A percentile compares a stretch with the other conserved stretches of the same genome.
Conservation (phyloP, 2,329 filamentous ascomycete species). For the Nakataea oryzae region DNA sequence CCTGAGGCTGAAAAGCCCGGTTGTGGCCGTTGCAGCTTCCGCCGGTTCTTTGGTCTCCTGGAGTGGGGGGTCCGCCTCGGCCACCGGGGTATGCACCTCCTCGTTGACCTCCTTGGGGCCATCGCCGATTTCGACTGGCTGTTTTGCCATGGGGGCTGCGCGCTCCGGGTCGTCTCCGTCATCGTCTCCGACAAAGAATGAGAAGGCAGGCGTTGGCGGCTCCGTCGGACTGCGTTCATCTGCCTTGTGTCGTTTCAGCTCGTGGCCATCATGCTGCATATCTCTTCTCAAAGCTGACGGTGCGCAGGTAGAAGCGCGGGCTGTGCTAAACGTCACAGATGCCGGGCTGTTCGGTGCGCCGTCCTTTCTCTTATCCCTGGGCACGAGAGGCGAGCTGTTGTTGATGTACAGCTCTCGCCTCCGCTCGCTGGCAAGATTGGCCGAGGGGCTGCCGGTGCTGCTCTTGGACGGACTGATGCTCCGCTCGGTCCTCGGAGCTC, state of each 20-base stretch:
- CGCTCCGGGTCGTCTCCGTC: background rate
- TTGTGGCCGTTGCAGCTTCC: background rate
- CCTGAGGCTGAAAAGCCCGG: background rate
- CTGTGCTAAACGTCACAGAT: constrained; percentile 17
- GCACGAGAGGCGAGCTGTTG: constrained; percentile 7
- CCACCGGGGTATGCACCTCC: constrained; percentile 16
- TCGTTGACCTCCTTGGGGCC: constrained; percentile 26
- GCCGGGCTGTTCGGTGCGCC: constrained; percentile 24
- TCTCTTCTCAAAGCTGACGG: background rate
- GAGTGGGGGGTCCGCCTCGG: background rate
- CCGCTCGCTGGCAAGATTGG: constrained; percentile 33
- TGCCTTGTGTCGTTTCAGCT: constrained; percentile 12
- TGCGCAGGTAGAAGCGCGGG: no score
- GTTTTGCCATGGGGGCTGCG: background rate
- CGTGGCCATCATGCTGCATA: background rate
- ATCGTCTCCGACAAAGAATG: constrained; percentile 24
- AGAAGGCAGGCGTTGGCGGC: constrained; percentile 47
- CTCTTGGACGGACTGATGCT: constrained; percentile 45
- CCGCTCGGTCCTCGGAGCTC: background rate
- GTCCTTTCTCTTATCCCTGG: constrained; percentile 9
- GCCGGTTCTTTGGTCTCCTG: background rate
- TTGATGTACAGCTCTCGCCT: constrained; percentile 30
- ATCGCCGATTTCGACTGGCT: background rate
- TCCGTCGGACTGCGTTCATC: constrained; percentile 14
- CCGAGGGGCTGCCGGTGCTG: constrained; percentile 2